These are phyloP conservation scores for Trifolium subterraneum DNA, from an alignment of 306 rosid genomes.

Conservation along the genomic window DNA sequence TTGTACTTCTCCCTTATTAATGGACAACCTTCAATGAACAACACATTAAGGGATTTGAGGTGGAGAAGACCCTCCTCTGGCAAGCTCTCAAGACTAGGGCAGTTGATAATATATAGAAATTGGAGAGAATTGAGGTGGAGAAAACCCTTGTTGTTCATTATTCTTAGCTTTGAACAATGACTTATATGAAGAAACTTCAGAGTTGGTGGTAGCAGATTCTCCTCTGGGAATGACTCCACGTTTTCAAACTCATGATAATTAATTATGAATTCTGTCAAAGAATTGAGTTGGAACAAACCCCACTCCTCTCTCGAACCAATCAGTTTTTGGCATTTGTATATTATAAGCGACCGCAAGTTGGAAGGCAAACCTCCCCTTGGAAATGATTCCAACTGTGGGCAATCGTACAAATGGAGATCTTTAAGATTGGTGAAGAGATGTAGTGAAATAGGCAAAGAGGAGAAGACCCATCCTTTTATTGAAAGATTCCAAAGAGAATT, in stretches of 20 bases:
- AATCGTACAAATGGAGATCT: too few relatives aligned
- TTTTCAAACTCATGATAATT: neutral
- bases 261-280: neutral
- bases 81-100: too few relatives aligned
- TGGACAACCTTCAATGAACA: neutral
- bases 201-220: conserved; percentile 26
- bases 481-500: neutral
- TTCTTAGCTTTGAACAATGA: neutral
- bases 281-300: neutral
- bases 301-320: neutral
- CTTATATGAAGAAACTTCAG: fast-evolving
- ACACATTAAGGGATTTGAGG: too few relatives aligned
- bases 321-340: neutral
- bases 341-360: neutral
- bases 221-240: conserved; percentile 31
- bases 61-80: too few relatives aligned
- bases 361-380: neutral
- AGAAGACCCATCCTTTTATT: neutral
- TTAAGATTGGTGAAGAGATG: too few relatives aligned
- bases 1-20: too few relatives aligned
- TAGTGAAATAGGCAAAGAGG: neutral
- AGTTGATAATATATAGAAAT: fast-evolving
- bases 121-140: conserved; percentile 38
- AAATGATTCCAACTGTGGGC: neutral
- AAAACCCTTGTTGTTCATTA: conserved; percentile 12